Conservation (phyloP, 179 eudicot species). For the Pouteria campechiana region DNA sequence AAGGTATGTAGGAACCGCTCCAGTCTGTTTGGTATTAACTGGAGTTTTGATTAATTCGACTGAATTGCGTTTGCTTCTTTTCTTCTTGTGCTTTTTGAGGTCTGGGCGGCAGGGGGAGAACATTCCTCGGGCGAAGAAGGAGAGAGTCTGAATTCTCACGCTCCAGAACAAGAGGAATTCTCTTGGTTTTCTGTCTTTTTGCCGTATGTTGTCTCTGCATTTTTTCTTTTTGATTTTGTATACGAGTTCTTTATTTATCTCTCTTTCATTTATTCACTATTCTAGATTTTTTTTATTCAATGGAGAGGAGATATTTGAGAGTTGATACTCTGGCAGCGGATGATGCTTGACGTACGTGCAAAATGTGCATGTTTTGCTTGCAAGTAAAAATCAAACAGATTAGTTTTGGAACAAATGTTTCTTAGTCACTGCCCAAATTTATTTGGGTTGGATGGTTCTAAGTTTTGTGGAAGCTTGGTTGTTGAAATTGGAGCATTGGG, state of each 20-base stretch:
- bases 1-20: slow-evolving; percentile 3
- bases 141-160: slow-evolving; percentile 13
- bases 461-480: too few relatives aligned
- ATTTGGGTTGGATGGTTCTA: too few relatives aligned
- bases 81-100: slow-evolving; percentile 2
- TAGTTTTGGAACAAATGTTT: too few relatives aligned
- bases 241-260: not conserved
- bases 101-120: slow-evolving; percentile 18
- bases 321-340: too few relatives aligned
- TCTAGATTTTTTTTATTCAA: too few relatives aligned
- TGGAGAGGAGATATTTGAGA: too few relatives aligned
- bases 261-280: not conserved
- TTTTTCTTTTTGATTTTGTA: too few relatives aligned
- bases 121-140: slow-evolving; percentile 32
- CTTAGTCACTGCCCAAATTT: too few relatives aligned
- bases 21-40: not conserved
- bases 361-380: too few relatives aligned
- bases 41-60: not conserved
- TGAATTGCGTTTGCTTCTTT: not conserved
- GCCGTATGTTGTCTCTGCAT: slow-evolving; percentile 82
- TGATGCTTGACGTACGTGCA: too few relatives aligned
- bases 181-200: slow-evolving; percentile 81
- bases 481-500: too few relatives aligned
- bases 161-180: slow-evolving; percentile 38
- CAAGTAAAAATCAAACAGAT: too few relatives aligned